phyloP scores from a whole-genome alignment of 2,329 filamentous ascomycete genomes.

The Beauveria sp. region DNA sequence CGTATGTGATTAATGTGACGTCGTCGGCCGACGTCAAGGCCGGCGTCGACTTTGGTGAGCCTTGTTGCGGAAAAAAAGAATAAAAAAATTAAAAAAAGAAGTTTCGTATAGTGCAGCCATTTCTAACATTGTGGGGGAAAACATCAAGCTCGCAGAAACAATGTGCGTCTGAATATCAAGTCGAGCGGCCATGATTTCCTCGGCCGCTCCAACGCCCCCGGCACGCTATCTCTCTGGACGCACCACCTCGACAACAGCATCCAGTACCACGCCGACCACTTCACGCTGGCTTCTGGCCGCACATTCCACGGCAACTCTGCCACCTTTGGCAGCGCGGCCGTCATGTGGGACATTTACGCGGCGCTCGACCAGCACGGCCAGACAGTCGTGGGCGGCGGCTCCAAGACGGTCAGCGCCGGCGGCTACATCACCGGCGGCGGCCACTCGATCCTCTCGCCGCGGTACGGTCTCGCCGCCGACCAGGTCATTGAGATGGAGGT shows the following conservation, averaged over 20 bases:
- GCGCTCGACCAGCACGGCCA: conserved; percentile 36
- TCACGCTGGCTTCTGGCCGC: conserved; percentile 33
- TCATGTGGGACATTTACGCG: conserved; percentile 41
- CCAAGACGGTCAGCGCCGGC: conserved; percentile 48
- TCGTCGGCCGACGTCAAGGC: conserved; percentile 24
- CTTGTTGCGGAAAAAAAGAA: too few relatives aligned
- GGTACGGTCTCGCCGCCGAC: conserved; percentile 54
- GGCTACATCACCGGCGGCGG: conserved; percentile 57
- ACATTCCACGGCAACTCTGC: conserved; percentile 40
- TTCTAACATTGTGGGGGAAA: too few relatives aligned
- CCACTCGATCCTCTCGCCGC: conserved; percentile 44
- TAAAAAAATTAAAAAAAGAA: too few relatives aligned
- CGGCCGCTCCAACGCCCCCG: conserved; percentile 38
- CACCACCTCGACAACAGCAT: conserved; percentile 35
- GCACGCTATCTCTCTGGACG: conserved; percentile 47
- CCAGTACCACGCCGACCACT: conserved; percentile 28
- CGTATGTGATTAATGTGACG: conserved; percentile 29
- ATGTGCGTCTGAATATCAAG: conserved; percentile 35
- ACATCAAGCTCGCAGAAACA: conserved; percentile 29
- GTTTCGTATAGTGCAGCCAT: too few relatives aligned
- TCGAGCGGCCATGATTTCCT: conserved; percentile 36
- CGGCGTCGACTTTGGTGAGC: conserved; percentile 35
- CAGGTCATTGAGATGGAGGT: conserved; percentile 52
- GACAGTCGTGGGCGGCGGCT: conserved; percentile 46
- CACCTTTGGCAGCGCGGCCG: conserved; percentile 44